Evolutionary conservation across 805 yeast genomes (phyloP), one percentile per base, ranked within the genome.

Genomic region (Metschnikowia lochheadii): DNA sequence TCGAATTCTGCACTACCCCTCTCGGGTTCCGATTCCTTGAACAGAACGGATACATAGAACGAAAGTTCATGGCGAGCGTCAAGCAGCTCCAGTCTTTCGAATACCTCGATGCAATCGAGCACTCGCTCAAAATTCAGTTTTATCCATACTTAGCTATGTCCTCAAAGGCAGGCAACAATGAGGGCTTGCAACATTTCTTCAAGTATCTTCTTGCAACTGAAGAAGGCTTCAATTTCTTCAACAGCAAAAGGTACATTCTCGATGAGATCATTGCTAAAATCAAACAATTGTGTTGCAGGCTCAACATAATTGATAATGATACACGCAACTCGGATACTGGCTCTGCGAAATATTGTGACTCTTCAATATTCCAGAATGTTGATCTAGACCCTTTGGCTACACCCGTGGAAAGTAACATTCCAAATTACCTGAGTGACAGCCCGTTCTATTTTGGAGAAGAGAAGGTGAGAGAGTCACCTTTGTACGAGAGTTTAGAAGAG

Each of bases 191-290:
- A 23, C 91, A 88, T 62, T 87, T 92, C 58, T 89, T 88, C 65
- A 87, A 89, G 14, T 88, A 84, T 58, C 71, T 92, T 43, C 85
- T 89, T 0, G 80, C 84, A 48, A 89, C 97, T 0, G 85, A 80
- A 51, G 92, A 87, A 51, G 98, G 98, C 0, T 74, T 88, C 48
- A 73, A 75, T 23, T 69, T 84, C 44, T 73, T 92, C 43, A 73
- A 78, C 18, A 50, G 58, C 37, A 54, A 56, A 26, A 49, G 59
- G 31, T 70, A 78, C 33, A 76, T 73, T 46, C 57, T 81, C 44
- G 70, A 74, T 13, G 66, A 64, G 33, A 65, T 79, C 39, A 57
- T 67, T 13, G 41, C 51, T 7, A 58, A 53, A 11, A 57, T 56
- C 26, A n/a, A 37, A 10, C 20, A 26, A 11, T 33, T 57, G 15